These are phyloP conservation scores for Zea luxurians DNA, from an alignment of 176 grass and related monocot genomes.

Conservation along the genomic window DNA sequence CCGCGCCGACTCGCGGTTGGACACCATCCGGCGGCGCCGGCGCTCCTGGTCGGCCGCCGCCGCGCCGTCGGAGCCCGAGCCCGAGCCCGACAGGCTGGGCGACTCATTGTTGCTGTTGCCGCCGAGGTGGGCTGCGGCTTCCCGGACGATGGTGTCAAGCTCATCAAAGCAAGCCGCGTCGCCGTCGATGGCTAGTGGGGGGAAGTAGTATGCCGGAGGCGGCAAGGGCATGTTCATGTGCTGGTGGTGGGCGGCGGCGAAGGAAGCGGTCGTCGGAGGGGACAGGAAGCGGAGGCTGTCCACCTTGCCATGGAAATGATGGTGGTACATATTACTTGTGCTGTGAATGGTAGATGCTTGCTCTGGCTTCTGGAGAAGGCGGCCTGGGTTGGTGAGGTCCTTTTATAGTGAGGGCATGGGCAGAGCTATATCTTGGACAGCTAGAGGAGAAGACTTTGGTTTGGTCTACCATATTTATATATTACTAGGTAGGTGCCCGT, in stretches of 20 bases:
- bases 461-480: conserved; percentile 19
- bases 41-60: conserved; percentile 49
- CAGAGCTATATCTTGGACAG: too few species aligned
- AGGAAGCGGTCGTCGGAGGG: conserved; percentile 52
- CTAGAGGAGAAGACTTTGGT: conserved; percentile 17
- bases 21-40: conserved; percentile 72
- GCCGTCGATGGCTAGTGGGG: not conserved
- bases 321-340: conserved; percentile 42
- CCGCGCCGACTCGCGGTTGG: conserved; percentile 90
- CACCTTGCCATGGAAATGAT: conserved; percentile 60
- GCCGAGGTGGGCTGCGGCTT: conserved; percentile 34
- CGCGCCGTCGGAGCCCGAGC: conserved; percentile 51
- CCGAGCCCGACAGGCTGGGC: conserved; percentile 48
- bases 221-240: conserved; percentile 63
- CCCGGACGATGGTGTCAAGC: conserved; percentile 25
- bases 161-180: not conserved
- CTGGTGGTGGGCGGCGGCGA: conserved; percentile 43
- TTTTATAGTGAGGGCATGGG: conserved; percentile 79
- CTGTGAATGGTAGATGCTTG: not conserved
- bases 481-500: too few species aligned
- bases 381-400: conserved; percentile 49
- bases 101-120: conserved; percentile 53
- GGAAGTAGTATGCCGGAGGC: conserved; percentile 46
- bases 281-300: conserved; percentile 64
- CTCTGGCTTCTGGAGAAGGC: conserved; percentile 37